These are phyloP conservation scores for Mycena belliarum DNA, from an alignment of 768 basidiomycete genomes.

Conservation along the genomic window DNA sequence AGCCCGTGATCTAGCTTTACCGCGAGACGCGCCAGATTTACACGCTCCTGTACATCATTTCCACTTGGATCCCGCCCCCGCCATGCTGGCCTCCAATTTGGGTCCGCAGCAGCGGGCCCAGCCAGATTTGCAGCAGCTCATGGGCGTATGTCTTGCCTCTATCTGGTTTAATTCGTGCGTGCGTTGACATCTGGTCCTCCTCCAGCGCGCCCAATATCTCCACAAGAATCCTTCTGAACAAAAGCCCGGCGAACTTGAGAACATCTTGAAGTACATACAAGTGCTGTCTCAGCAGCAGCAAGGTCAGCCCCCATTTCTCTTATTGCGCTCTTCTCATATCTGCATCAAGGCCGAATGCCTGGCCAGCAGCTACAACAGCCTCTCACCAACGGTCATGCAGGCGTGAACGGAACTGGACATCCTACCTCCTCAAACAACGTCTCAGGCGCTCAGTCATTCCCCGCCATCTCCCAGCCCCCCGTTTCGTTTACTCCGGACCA, in stretches of 20 bases:
- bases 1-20: constrained; percentile 25
- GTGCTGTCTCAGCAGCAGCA: constrained; percentile 37
- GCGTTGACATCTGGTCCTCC: constrained; percentile 6
- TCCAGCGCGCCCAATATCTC: constrained; percentile 49
- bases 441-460: constrained; percentile 50
- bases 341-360: constrained; percentile 25
- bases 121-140: constrained; percentile 44
- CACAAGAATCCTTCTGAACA: constrained; percentile 53
- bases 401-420: constrained; percentile 24
- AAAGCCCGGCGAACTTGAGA: constrained; percentile 50
- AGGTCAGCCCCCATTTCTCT: constrained; percentile 10
- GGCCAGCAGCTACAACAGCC: constrained; percentile 27
- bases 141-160: constrained; percentile 36
- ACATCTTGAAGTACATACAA: constrained; percentile 49
- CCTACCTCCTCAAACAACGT: constrained; percentile 41
- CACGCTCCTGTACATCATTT: background rate
- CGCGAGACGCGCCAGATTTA: constrained; percentile 17
- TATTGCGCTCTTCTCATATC: constrained; percentile 5
- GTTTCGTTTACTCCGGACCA: constrained; percentile 80
- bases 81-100: constrained; percentile 41
- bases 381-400: constrained; percentile 39
- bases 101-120: constrained; percentile 35
- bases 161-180: constrained; percentile 14
- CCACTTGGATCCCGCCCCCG: background rate
- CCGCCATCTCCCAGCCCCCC: constrained; percentile 64